These are phyloP conservation scores for Fonsecaea erecta DNA, from an alignment of 2,329 filamentous ascomycete species.

Conservation along the genomic window DNA sequence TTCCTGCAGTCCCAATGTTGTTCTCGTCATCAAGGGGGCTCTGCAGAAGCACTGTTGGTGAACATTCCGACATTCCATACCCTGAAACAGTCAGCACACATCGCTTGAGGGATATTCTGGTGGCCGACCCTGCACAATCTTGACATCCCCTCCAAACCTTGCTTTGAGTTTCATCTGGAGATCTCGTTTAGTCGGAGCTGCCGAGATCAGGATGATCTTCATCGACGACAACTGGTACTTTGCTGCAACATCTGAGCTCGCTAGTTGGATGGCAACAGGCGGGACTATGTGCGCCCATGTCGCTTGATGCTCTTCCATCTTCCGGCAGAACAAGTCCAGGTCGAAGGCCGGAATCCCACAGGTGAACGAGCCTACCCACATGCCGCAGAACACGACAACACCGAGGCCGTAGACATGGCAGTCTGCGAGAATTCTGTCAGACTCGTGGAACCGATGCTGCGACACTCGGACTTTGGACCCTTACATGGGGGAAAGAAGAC, in stretches of 20 bases:
- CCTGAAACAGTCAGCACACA: conserved; percentile 9
- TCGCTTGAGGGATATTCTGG: conserved; percentile 55
- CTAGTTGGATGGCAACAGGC: conserved; percentile 63
- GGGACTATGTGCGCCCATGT: conserved; percentile 64
- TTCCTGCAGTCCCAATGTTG: conserved; percentile 49
- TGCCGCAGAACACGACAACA: conserved; percentile 53
- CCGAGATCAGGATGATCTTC: conserved; percentile 56
- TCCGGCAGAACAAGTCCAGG: conserved; percentile 59
- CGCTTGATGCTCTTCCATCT: conserved; percentile 56
- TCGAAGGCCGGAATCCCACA: conserved; percentile 63
- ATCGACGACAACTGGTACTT: conserved; percentile 60
- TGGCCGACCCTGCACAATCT: conserved; percentile 47
- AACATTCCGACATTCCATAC: conserved; percentile 39
- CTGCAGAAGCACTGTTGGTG: conserved; percentile 52
- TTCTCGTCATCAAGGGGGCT: conserved; percentile 51
- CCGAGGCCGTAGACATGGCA: conserved; percentile 53
- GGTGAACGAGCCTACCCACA: conserved; percentile 53
- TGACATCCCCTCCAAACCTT: conserved; percentile 53
- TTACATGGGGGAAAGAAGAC: conserved; percentile 31
- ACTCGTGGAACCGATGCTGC: neutral
- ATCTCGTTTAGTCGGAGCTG: conserved; percentile 61
- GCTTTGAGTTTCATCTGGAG: conserved; percentile 57
- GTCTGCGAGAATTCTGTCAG: conserved; percentile 25
- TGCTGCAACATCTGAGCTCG: conserved; percentile 57
- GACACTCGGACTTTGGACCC: neutral